Evolutionary conservation across 495 filamentous ascomycete species (phyloP).

Genomic region (Penicillium paxilli): DNA sequence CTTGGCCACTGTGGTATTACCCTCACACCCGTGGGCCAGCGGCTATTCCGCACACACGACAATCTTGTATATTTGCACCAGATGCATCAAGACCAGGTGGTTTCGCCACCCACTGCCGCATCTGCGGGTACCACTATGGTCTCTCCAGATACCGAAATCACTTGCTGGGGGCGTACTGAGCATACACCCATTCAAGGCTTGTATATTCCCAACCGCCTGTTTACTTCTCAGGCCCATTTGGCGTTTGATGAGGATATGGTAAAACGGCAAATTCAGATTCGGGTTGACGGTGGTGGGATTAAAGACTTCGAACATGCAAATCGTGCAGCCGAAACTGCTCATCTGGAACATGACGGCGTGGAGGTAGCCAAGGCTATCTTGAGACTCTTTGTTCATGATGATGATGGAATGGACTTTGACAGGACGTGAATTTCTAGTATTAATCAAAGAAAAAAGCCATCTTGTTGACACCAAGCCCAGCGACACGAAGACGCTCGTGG

Average conservation of each 20-base stretch:
- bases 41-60: constrained; percentile 14
- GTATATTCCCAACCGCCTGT: constrained; percentile 20
- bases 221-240: constrained; percentile 22
- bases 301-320: constrained; percentile 22
- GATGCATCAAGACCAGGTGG: constrained; percentile 25
- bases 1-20: constrained; percentile 19
- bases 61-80: constrained; percentile 17
- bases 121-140: constrained; percentile 10
- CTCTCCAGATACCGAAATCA: constrained; percentile 8
- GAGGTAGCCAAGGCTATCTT: constrained; percentile 25
- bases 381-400: constrained; percentile 17
- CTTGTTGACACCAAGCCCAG: too few species aligned
- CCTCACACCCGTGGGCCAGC: constrained; percentile 16
- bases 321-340: constrained; percentile 20
- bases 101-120: constrained; percentile 7
- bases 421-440: too few species aligned
- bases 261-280: constrained; percentile 22
- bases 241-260: constrained; percentile 27
- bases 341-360: constrained; percentile 24
- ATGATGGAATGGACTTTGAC: constrained; percentile 5
- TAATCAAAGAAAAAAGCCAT: too few species aligned
- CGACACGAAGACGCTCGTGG: too few species aligned
- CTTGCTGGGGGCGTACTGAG: constrained; percentile 20
- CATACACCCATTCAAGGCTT: constrained; percentile 22
- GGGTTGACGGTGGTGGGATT: constrained; percentile 21